A percentile compares a stretch with the other conserved stretches of the same genome.
Evolutionary conservation across 225 moss, liverwort and hornwort genomes (phyloP).

Genomic region (Polytrichum formosum): DNA sequence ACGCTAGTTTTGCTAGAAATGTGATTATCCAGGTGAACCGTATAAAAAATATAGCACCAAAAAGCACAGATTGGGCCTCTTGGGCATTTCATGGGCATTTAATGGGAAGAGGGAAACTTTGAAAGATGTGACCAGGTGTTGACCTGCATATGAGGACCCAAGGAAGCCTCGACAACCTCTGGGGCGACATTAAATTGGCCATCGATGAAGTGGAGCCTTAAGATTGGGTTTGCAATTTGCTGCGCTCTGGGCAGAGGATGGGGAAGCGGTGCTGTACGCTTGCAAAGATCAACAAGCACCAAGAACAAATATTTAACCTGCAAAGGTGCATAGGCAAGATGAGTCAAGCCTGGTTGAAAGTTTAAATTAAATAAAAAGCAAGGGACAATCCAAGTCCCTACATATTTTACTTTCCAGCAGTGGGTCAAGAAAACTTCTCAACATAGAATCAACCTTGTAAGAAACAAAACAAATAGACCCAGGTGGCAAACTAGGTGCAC

Average conservation of each 20-base stretch:
- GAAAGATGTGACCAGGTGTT: slow-evolving; percentile 2
- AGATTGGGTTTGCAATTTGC: slow-evolving; percentile 50
- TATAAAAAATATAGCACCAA: too few species aligned
- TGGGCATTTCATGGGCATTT: too few species aligned
- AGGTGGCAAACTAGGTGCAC: too few species aligned
- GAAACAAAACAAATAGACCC: too few species aligned
- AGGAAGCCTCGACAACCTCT: slow-evolving; percentile 87
- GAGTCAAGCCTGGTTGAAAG: neutral
- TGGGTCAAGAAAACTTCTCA: too few species aligned
- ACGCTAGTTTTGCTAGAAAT: too few species aligned
- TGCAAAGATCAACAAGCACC: slow-evolving; percentile 90
- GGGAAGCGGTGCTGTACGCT: slow-evolving; percentile 61
- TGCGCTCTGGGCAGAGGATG: slow-evolving; percentile 79
- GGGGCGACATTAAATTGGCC: slow-evolving; percentile 88
- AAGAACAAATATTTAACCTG: slow-evolving; percentile 93
- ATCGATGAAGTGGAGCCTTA: slow-evolving; percentile 82
- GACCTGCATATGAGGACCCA: slow-evolving; percentile 91
- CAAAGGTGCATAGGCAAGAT: neutral
- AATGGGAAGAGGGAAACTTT: neutral
- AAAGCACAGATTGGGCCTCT: too few species aligned
- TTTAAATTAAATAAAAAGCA: too few species aligned
- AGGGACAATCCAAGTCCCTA: too few species aligned
- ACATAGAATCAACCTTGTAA: too few species aligned
- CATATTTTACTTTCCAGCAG: too few species aligned
- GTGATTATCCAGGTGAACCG: too few species aligned